Evolutionary conservation across 2,329 filamentous ascomycete genomes (phyloP), one percentile per base, ranked within the genome.

Genomic region (Paracorniculantispora psalliotae): DNA sequence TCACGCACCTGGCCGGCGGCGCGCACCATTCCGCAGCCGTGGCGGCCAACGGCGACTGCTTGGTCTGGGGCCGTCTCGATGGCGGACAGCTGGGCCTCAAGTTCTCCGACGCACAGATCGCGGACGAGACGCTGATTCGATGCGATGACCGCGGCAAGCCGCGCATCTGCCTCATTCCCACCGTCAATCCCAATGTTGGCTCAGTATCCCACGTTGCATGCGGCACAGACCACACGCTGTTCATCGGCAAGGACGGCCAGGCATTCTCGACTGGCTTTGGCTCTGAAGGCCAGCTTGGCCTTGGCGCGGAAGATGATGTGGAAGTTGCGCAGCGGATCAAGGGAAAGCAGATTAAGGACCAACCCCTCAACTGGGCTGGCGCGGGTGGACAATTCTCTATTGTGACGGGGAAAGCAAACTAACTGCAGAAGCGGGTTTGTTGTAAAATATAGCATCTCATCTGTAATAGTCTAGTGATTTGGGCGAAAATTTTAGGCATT

Each of bases 381-480:
- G 86, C 86, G 19, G 91, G 91, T 63, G 90, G 90, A 6, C 90
- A 94, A 69, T 94, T 84, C 70, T 85, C 83, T 4, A 74, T 87
- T 23, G 62, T 87, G 13, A 79, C 79, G n/a, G 76, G 76, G n/a
- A 51, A 50, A n/a, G n/a, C n/a, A n/a, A n/a, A n/a, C n/a, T n/a
- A n/a, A n/a, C n/a, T n/a, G n/a, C n/a, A n/a, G n/a, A n/a, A n/a
- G n/a, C n/a, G n/a, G n/a, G 17, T 37, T 15, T 44, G n/a, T 2
- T 44, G 7, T 15, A 21, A 21, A 44, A 19, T 44, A 44, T 17
- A 8, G 41, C 8, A 19, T 23, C 2, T 37, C 35, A 5, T 3
- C 17, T 37, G 35, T 10, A n/a, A n/a, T 15, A 9, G 12, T 37
- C 7, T 37, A 13, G 35, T 37, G 12, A 10, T 37, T 37, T 37